Evolutionary conservation across 805 yeast species (phyloP).

Genomic region (Saccharomycopsis schoenii): DNA sequence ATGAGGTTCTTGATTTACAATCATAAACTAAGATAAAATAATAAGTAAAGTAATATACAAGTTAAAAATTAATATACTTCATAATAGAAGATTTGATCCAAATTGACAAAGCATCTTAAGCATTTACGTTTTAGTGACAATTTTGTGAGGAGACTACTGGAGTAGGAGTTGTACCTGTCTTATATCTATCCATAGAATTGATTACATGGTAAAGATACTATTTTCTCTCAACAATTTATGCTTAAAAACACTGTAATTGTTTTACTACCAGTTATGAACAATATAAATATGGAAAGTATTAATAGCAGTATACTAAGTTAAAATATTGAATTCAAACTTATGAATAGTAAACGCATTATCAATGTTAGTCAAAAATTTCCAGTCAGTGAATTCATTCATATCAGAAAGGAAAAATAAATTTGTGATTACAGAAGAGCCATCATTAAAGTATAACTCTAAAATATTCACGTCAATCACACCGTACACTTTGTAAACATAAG

Average conservation of each 20-base stretch:
- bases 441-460: conserved; percentile 26
- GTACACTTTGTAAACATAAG: conserved; percentile 21
- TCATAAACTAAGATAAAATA: too few relatives aligned
- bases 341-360: background rate
- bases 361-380: background rate
- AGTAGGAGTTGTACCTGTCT: background rate
- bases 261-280: background rate
- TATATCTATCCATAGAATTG: background rate
- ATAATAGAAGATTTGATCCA: background rate
- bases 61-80: background rate
- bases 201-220: background rate
- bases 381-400: background rate
- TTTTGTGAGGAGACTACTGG: background rate
- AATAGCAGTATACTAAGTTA: background rate
- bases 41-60: background rate
- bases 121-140: background rate
- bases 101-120: background rate
- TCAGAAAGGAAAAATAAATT: conserved; percentile 25
- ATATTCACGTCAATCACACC: conserved; percentile 27
- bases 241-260: background rate
- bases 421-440: conserved; percentile 24
- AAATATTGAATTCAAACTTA: background rate
- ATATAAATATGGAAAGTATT: background rate
- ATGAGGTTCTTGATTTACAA: too few relatives aligned
- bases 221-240: background rate